Evolutionary conservation across 2,329 filamentous ascomycete species (phyloP).

Genomic region (Ramichloridium luteum): DNA sequence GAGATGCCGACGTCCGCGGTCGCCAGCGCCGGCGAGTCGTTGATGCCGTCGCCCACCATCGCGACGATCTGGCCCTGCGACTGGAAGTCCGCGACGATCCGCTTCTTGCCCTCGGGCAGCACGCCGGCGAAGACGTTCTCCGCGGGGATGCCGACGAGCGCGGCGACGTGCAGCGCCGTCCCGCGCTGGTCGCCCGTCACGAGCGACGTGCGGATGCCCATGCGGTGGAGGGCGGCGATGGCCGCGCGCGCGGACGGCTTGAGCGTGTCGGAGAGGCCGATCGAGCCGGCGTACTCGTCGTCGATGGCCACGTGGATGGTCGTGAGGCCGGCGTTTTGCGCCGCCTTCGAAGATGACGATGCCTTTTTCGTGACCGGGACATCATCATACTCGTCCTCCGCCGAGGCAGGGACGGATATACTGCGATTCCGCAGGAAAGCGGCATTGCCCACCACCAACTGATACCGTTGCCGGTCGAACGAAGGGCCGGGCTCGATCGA

Average conservation of each 20-base stretch:
- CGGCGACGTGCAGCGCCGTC: conserved; percentile 73
- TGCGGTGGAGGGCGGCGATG: conserved; percentile 66
- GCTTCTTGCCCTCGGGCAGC: conserved; percentile 81
- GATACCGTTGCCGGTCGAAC: conserved; percentile 58
- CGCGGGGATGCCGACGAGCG: conserved; percentile 64
- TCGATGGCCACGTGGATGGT: conserved; percentile 88
- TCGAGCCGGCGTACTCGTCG: conserved; percentile 63
- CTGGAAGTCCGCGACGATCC: conserved; percentile 69
- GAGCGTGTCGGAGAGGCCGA: conserved; percentile 79
- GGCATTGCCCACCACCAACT: conserved; percentile 73
- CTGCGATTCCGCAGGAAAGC: conserved; percentile 60
- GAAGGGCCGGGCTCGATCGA: conserved; percentile 62
- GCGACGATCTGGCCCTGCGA: conserved; percentile 63
- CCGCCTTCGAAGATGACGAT: conserved; percentile 30
- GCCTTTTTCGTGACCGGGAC: conserved; percentile 13
- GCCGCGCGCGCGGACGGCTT: conserved; percentile 76
- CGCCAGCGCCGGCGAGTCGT: conserved; percentile 88
- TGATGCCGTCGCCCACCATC: conserved; percentile 98
- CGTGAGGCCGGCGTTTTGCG: conserved; percentile 56
- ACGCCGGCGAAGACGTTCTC: conserved; percentile 76
- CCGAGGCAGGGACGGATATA: conserved; percentile 46
- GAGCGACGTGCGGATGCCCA: conserved; percentile 79
- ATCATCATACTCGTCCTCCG: conserved; percentile 27
- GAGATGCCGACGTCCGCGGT: conserved; percentile 90
- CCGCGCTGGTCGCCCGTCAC: conserved; percentile 85